Evolutionary conservation across 1,139 yeast genomes (phyloP).

Genomic region (Debaryomyces subglobosus): DNA sequence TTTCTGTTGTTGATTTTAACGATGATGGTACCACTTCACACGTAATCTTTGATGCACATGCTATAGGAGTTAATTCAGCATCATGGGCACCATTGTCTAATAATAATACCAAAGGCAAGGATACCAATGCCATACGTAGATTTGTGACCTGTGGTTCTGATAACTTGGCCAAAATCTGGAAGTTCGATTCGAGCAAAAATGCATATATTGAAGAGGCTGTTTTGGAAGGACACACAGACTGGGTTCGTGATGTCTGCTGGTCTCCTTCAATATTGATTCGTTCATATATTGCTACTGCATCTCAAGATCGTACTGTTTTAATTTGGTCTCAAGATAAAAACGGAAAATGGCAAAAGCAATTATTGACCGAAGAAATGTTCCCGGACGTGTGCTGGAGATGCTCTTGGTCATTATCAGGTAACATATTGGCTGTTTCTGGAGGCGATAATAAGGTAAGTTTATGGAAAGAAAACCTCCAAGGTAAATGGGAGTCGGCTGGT

Average conservation of each 20-base stretch:
- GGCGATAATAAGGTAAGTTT: conserved; percentile 95
- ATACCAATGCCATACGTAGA: conserved; percentile 46
- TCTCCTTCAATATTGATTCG: conserved; percentile 87
- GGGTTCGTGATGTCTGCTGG: conserved; percentile 99
- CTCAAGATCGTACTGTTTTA: conserved; percentile 93
- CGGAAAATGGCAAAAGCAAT: conserved; percentile 80
- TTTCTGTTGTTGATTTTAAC: conserved; percentile 86
- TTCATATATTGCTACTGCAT: conserved; percentile 95
- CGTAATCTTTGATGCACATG: conserved; percentile 75
- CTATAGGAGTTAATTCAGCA: conserved; percentile 91
- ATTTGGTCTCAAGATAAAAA: conserved; percentile 82
- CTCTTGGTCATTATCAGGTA: conserved; percentile 96
- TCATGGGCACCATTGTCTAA: conserved; percentile 86
- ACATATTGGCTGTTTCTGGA: conserved; percentile 91
- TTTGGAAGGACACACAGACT: conserved; percentile 89
- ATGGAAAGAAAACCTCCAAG: conserved; percentile 94
- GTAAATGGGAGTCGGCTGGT: conserved; percentile 97
- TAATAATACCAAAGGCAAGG: conserved; percentile 35
- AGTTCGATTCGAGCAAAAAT: conserved; percentile 56
- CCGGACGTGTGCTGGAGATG: conserved; percentile 99
- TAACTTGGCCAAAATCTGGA: conserved; percentile 92
- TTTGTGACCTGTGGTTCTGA: conserved; percentile 97
- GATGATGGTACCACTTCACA: conserved; percentile 84
- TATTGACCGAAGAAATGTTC: conserved; percentile 76
- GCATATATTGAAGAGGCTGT: conserved; percentile 74